Conservation (phyloP, 768 basidiomycete genomes). For the Strobilomyces confusus region DNA sequence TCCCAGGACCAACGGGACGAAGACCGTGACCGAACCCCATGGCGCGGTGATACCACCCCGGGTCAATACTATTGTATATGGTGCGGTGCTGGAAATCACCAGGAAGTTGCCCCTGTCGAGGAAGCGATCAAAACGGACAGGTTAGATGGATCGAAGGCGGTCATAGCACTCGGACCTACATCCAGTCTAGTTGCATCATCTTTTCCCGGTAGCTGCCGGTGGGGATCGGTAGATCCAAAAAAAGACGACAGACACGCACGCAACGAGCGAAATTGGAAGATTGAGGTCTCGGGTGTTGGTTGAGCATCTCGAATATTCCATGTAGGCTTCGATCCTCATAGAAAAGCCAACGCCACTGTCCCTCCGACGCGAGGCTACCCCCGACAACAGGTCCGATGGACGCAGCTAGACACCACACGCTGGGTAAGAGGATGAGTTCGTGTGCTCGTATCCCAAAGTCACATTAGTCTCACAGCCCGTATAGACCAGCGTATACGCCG, state of each 20-base stretch:
- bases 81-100: slow-evolving; percentile 34
- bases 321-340: slow-evolving; percentile 20
- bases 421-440: too few species aligned
- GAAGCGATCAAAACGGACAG: slow-evolving; percentile 15
- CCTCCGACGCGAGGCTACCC: slow-evolving; percentile 31
- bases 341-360: slow-evolving; percentile 41
- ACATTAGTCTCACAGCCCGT: too few species aligned
- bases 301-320: neutral
- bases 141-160: neutral
- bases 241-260: slow-evolving; percentile 20
- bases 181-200: slow-evolving; percentile 39
- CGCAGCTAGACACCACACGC: too few species aligned
- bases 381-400: slow-evolving; percentile 39
- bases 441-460: too few species aligned
- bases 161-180: slow-evolving; percentile 26
- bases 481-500: too few species aligned
- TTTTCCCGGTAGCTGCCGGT: slow-evolving; percentile 33
- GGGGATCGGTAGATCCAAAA: slow-evolving; percentile 33
- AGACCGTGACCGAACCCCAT: slow-evolving; percentile 39
- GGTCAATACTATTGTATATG: slow-evolving; percentile 40
- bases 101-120: slow-evolving; percentile 38
- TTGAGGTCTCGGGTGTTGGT: slow-evolving; percentile 33
- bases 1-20: slow-evolving; percentile 44
- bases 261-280: slow-evolving; percentile 35
- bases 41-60: slow-evolving; percentile 44